Conservation (phyloP, 2,329 filamentous ascomycete genomes). For the Pseudogymnoascus destructans region DNA sequence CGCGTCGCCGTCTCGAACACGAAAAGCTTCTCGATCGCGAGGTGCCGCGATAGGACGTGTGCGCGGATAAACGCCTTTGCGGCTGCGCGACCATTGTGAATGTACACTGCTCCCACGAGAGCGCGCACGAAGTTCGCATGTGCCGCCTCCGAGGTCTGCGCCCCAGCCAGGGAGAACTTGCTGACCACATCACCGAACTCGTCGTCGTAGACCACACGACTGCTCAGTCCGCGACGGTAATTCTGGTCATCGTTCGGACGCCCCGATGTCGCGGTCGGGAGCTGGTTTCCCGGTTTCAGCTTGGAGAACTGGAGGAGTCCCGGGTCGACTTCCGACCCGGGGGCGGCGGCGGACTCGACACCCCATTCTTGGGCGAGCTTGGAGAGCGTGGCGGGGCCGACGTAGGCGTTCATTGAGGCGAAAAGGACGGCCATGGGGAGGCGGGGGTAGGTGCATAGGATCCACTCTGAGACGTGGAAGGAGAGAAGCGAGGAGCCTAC, state of each 20-base stretch:
- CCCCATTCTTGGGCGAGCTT: slow-evolving; percentile 77
- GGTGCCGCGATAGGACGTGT: slow-evolving; percentile 68
- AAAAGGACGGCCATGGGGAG: slow-evolving; percentile 81
- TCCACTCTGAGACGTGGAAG: slow-evolving; percentile 79
- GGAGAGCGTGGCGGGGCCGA: slow-evolving; percentile 60
- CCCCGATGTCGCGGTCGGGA: slow-evolving; percentile 34
- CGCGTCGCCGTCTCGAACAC: slow-evolving; percentile 71
- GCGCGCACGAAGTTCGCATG: slow-evolving; percentile 70
- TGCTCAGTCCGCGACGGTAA: slow-evolving; percentile 59
- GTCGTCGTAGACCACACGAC: slow-evolving; percentile 68
- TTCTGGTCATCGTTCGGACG: slow-evolving; percentile 37
- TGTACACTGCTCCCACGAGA: slow-evolving; percentile 70
- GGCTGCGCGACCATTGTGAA: slow-evolving; percentile 68
- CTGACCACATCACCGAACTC: slow-evolving; percentile 60
- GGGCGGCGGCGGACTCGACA: slow-evolving; percentile 73
- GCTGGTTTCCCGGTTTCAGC: slow-evolving; percentile 30
- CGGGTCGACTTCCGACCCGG: slow-evolving; percentile 82
- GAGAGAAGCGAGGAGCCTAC: slow-evolving; percentile 73
- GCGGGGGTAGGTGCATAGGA: slow-evolving; percentile 80
- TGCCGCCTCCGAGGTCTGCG: slow-evolving; percentile 33
- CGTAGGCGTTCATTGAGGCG: slow-evolving; percentile 72
- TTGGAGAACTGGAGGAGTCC: slow-evolving; percentile 71
- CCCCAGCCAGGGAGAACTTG: slow-evolving; percentile 19
- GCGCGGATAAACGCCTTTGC: slow-evolving; percentile 71
- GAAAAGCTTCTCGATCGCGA: slow-evolving; percentile 69